phyloP scores from a whole-genome alignment of 2,329 filamentous ascomycete genomes.

The Pleochaeta shiraiana region DNA sequence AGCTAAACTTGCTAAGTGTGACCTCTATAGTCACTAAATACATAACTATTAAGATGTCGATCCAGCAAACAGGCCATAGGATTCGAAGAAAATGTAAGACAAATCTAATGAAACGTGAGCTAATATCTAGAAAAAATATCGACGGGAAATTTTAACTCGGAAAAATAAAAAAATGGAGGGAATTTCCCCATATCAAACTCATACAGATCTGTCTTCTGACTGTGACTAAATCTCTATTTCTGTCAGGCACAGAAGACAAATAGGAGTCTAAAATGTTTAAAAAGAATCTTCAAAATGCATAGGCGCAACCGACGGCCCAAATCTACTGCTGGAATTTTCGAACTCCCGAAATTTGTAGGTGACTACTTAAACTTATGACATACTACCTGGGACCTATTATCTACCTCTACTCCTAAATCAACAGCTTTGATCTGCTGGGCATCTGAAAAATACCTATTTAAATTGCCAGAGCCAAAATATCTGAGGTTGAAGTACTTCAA shows the following conservation, averaged over 20 bases:
- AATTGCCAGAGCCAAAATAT: no score
- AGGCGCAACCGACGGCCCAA: background rate
- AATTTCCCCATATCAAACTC: background rate
- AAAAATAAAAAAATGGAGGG: background rate
- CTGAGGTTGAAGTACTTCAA: no score
- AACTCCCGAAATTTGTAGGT: background rate
- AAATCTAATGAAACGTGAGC: no score
- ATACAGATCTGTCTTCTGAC: background rate
- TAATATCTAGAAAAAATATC: no score
- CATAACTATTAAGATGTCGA: no score
- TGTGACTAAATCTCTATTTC: background rate
- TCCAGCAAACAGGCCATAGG: no score
- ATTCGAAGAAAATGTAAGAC: no score
- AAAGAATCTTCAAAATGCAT: background rate
- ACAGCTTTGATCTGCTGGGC: background rate
- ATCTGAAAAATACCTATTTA: background rate
- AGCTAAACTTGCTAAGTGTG: no score
- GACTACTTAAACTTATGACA: background rate
- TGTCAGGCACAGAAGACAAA: background rate
- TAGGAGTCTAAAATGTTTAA: background rate
- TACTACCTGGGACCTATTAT: background rate
- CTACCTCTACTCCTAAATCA: background rate
- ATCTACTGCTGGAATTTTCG: background rate
- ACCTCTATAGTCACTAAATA: no score
- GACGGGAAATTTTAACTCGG: no score